Base-by-base conservation (phyloP, 2,329 filamentous ascomycete species). In the Ceratocystis eucalypticola region DNA sequence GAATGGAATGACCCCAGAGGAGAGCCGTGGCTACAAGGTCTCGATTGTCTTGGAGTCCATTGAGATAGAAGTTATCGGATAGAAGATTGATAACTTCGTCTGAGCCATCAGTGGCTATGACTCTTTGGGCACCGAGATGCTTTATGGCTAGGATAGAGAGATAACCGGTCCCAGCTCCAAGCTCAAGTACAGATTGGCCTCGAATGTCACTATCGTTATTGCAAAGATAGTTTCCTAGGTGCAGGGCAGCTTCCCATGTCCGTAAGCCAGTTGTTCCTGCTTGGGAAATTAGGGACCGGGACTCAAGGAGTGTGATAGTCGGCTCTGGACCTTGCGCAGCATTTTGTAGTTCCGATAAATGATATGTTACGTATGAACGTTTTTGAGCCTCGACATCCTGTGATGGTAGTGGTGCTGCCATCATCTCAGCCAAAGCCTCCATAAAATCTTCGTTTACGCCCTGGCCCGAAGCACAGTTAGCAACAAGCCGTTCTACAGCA, bases 391-490 rank as follows among this genome's bases (percentile, higher is more conserved):
- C 82, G 48, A 80, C 77, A 30, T 81, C 74, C 72, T 91, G 85
- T 22, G 85, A 80, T n/a, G 83, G 84, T 17, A 88, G 75, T 17
- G 84, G 83, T 37, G 81, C 79, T 22, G 81, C 79, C 67, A 95
- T 80, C 28, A 94, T 80, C 68, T 79, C 75, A 65, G 86, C 84
- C 70, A 95, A 80, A 46, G 80, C 78, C 66, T 80, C 79, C 82
- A 93, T 89, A 71, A 96, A 82, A 74, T 87, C 81, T 75, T 96
- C 89, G 69, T 88, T 91, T 61, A 96, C 86, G 74, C 88, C 91
- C 92, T 96, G 76, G 30, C 50, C 61, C 57, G 65, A 62, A 33
- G 30, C 20, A 62, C 7, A 37, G 48, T 66, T 20, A 69, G 68
- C 50, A 33, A 25, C 53, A 59, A n/a, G 53, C 28, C 33, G 8